phyloP scores from a whole-genome alignment of 2,329 filamentous ascomycete genomes.

The Fusarium foetens region DNA sequence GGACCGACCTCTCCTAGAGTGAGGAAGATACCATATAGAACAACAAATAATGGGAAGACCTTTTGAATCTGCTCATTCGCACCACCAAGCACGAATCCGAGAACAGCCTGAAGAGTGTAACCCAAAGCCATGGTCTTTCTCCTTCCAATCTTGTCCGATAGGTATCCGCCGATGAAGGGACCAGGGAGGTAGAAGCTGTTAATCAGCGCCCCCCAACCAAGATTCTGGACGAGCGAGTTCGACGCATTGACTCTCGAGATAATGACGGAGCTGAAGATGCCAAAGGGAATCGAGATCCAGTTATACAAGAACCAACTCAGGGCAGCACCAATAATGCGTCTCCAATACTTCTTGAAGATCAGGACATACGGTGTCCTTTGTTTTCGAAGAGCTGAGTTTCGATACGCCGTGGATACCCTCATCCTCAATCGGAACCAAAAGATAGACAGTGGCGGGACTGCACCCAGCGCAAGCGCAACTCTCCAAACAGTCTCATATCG shows the following conservation, averaged over 20 bases:
- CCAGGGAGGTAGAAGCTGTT: conserved; percentile 2
- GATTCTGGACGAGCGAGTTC: conserved; percentile 5
- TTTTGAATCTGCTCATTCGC: background rate
- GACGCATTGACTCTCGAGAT: conserved; percentile 4
- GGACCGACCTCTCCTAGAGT: background rate
- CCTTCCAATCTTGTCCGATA: background rate
- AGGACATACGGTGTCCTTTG: background rate
- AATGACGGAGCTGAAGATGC: conserved; percentile 3
- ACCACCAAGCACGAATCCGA: background rate
- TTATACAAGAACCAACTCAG: conserved; percentile 10
- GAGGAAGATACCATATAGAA: background rate
- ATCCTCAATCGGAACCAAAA: conserved; percentile 17
- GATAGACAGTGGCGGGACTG: background rate
- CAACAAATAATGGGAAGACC: background rate
- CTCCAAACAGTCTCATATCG: conserved; percentile 1
- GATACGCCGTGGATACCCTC: background rate
- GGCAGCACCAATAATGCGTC: background rate
- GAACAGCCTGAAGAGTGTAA: background rate
- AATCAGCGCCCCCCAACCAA: conserved; percentile 1
- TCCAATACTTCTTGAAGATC: conserved; percentile 7
- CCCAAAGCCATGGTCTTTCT: background rate
- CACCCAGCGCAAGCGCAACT: background rate
- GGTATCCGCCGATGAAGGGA: background rate
- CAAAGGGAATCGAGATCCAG: conserved; percentile 9
- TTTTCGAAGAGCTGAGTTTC: conserved; percentile 1